Evolutionary conservation across 2,329 filamentous ascomycete species (phyloP).

Genomic region (Eurotiales sp.): DNA sequence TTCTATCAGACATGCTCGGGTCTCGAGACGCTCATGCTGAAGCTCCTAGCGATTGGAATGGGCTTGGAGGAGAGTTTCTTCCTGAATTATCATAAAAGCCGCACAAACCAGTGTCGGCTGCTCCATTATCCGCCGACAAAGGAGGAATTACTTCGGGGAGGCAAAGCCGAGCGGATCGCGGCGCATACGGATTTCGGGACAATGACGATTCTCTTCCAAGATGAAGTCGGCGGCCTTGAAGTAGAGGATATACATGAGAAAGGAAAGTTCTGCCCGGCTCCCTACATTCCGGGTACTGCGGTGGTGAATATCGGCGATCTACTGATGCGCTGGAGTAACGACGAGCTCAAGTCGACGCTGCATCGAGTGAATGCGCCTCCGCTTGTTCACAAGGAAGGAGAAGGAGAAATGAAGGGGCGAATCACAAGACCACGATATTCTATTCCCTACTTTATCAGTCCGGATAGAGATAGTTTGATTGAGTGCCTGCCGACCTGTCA

Average conservation of each 20-base stretch:
- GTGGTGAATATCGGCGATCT: slow-evolving; percentile 88
- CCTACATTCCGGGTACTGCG: slow-evolving; percentile 73
- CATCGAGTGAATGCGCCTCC: slow-evolving; percentile 88
- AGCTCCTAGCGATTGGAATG: slow-evolving; percentile 76
- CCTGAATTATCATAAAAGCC: slow-evolving; percentile 65
- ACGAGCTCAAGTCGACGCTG: slow-evolving; percentile 82
- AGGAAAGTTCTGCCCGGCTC: slow-evolving; percentile 76
- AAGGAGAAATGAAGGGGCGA: slow-evolving; percentile 51
- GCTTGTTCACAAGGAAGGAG: slow-evolving; percentile 44
- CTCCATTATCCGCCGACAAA: slow-evolving; percentile 71
- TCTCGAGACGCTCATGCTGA: slow-evolving; percentile 74
- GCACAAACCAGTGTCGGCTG: slow-evolving; percentile 50
- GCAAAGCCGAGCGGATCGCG: slow-evolving; percentile 70
- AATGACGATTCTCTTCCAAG: slow-evolving; percentile 54
- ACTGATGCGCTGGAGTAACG: slow-evolving; percentile 82
- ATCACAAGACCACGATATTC: slow-evolving; percentile 68
- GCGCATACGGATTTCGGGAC: slow-evolving; percentile 66
- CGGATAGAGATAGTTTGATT: slow-evolving; percentile 70
- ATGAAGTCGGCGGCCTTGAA: slow-evolving; percentile 55
- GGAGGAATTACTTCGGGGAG: slow-evolving; percentile 61
- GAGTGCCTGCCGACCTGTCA: slow-evolving; percentile 79
- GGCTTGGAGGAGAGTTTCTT: slow-evolving; percentile 69
- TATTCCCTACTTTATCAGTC: slow-evolving; percentile 89
- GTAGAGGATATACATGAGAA: slow-evolving; percentile 60
- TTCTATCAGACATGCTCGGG: slow-evolving; percentile 73